Conservation (phyloP, 257 asterid genomes). For the Catharanthus roseus region DNA sequence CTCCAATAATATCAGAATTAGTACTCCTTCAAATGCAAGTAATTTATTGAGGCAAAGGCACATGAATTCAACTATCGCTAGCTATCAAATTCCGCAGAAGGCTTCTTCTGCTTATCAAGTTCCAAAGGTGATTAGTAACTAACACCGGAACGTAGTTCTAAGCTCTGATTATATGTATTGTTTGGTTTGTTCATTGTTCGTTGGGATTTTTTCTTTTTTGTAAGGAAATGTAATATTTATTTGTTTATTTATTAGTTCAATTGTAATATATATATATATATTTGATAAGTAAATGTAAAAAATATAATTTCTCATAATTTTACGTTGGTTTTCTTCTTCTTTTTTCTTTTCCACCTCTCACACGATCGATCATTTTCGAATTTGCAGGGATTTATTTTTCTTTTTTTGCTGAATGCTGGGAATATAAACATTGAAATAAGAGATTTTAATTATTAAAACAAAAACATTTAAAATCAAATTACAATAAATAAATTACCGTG, state of each 20-base stretch:
- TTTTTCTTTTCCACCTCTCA: no score
- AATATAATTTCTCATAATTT: background rate
- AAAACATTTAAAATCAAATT: no score
- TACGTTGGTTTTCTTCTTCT: background rate
- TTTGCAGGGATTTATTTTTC: no score
- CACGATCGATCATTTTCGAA: no score
- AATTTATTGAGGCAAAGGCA: background rate
- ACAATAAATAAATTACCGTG: no score
- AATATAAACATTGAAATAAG: no score
- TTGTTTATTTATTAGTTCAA: background rate
- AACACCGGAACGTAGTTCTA: background rate
- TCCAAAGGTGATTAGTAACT: background rate
- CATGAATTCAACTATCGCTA: background rate
- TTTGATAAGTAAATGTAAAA: no score
- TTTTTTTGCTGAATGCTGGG: no score
- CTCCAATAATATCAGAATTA: constrained; percentile 14
- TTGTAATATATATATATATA: background rate
- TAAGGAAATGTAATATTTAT: background rate
- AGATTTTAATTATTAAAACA: no score
- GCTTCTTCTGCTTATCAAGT: background rate
- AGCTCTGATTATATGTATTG: background rate
- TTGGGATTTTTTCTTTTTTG: background rate
- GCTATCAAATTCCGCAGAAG: background rate
- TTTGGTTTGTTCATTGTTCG: background rate
- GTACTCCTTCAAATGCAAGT: constrained; percentile 3